Evolutionary conservation across 73 alveolate species (phyloP).

Genomic region (Uronychia setigera): DNA sequence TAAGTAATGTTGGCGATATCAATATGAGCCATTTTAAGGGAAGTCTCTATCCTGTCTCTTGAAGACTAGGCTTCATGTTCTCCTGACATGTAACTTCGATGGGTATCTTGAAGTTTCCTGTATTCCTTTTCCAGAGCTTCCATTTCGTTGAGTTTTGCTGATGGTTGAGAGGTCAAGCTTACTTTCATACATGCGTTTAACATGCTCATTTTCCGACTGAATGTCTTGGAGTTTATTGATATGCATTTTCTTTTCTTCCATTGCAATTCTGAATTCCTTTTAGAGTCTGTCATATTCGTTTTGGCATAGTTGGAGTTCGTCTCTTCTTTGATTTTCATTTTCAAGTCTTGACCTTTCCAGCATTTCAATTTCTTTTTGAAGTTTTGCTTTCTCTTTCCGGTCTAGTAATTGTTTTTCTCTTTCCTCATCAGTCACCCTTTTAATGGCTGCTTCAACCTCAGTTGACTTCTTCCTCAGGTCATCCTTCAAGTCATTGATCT

Average conservation of each 20-base stretch:
- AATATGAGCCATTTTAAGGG: conserved; percentile 9
- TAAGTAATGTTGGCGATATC: conserved; percentile 8
- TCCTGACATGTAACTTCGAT: not conserved
- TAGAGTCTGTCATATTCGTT: conserved; percentile 3
- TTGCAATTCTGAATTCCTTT: conserved; percentile 2
- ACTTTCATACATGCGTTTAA: not conserved
- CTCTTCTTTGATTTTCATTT: not conserved
- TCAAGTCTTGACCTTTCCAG: conserved; percentile 2
- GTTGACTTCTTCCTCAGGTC: conserved; percentile 45
- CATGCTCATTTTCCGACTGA: not conserved
- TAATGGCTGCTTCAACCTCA: conserved; percentile 29
- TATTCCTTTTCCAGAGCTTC: not conserved
- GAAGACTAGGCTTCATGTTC: not conserved
- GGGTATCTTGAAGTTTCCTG: not conserved
- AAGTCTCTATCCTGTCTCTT: conserved; percentile 26
- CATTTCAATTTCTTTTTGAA: conserved; percentile 4
- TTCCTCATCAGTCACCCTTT: conserved; percentile 38
- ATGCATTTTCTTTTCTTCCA: conserved; percentile 1
- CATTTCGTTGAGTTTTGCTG: not conserved
- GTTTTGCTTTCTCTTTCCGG: conserved; percentile 29
- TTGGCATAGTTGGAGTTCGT: not conserved
- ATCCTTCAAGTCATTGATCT: conserved; percentile 44
- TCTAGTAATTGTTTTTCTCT: conserved; percentile 46
- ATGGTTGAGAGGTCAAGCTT: not conserved
- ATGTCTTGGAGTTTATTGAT: not conserved